Conservation (phyloP, 257 asterid genomes). For the Solanum commersonii region DNA sequence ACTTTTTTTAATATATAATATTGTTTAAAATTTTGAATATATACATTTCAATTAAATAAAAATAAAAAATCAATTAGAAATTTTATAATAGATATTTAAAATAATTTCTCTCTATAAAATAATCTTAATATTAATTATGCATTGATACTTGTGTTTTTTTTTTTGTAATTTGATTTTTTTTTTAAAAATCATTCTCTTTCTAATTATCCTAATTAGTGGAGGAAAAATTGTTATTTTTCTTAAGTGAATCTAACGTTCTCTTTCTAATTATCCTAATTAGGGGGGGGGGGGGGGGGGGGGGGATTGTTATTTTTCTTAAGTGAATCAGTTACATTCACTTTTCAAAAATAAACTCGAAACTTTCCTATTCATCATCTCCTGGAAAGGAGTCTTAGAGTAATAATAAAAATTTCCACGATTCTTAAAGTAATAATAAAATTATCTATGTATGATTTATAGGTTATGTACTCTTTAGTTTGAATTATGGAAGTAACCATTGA, state of each 20-base stretch:
- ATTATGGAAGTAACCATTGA: background rate
- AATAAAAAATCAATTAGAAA: too few species aligned
- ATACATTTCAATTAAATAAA: too few species aligned
- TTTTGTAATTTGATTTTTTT: too few species aligned
- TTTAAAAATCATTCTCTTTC: conserved; percentile 3
- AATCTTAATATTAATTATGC: too few species aligned
- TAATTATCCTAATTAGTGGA: background rate
- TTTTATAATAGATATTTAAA: too few species aligned
- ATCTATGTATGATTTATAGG: background rate
- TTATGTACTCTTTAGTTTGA: background rate
- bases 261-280: too few species aligned
- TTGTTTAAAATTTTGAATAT: too few species aligned
- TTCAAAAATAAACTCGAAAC: background rate
- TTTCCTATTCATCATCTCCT: background rate
- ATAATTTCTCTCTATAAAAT: too few species aligned
- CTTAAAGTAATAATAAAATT: background rate
- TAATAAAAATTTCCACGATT: background rate
- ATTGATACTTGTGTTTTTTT: too few species aligned
- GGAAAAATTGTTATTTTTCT: background rate
- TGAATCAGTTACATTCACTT: background rate
- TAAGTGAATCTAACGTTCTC: background rate
- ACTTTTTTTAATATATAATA: too few species aligned
- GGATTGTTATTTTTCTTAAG: background rate
- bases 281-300: too few species aligned
- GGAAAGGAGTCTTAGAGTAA: background rate